phyloP scores from a whole-genome alignment of 2,329 filamentous ascomycete genomes.

The Rhynchosporium agropyri region DNA sequence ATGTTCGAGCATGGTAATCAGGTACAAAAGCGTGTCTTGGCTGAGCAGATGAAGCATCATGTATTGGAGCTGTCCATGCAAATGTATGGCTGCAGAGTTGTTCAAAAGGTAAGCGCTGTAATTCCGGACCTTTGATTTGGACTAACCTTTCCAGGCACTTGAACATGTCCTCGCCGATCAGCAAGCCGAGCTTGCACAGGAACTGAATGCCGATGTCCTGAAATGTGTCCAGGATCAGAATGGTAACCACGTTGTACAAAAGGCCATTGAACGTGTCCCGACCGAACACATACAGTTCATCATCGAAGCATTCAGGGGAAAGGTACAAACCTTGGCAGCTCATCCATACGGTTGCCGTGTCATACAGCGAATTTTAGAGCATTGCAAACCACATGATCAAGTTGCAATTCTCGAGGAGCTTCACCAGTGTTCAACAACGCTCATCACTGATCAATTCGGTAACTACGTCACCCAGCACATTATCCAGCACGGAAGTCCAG shows the following conservation, averaged over 20 bases:
- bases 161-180: slow-evolving; percentile 92
- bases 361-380: slow-evolving; percentile 87
- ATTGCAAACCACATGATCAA: slow-evolving; percentile 73
- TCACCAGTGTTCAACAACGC: slow-evolving; percentile 67
- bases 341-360: slow-evolving; percentile 91
- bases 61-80: slow-evolving; percentile 79
- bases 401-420: slow-evolving; percentile 76
- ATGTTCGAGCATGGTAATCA: slow-evolving; percentile 96
- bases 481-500: slow-evolving; percentile 73
- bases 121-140: not conserved
- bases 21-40: slow-evolving; percentile 85
- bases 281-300: slow-evolving; percentile 82
- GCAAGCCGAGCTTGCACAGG: slow-evolving; percentile 79
- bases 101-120: slow-evolving; percentile 74
- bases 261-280: slow-evolving; percentile 81
- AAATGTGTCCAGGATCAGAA: slow-evolving; percentile 84
- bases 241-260: slow-evolving; percentile 96
- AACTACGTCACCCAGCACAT: slow-evolving; percentile 97
- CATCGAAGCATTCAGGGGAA: slow-evolving; percentile 75
- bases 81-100: slow-evolving; percentile 92
- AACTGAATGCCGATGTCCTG: slow-evolving; percentile 76
- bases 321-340: slow-evolving; percentile 72
- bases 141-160: slow-evolving; percentile 63
- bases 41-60: slow-evolving; percentile 84
- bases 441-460: slow-evolving; percentile 87